Evolutionary conservation across 805 yeast genomes (phyloP).

Genomic region (Candida nanaspora): DNA sequence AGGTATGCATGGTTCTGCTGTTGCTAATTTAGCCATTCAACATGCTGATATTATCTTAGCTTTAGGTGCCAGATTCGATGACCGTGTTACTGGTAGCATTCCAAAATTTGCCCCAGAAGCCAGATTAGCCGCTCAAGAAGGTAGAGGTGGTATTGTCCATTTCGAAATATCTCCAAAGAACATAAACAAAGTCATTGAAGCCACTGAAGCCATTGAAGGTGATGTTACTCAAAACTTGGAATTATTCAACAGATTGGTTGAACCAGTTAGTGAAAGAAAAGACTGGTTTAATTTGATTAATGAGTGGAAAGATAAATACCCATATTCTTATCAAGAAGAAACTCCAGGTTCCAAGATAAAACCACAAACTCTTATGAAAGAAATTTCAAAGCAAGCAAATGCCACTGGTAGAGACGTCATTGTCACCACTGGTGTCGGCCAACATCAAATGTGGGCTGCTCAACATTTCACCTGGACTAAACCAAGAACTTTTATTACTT

Average conservation of each 20-base stretch:
- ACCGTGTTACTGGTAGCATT: conserved; percentile 89
- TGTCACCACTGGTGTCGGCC: conserved; percentile 97
- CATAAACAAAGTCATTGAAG: conserved; percentile 94
- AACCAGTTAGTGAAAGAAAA: conserved; percentile 54
- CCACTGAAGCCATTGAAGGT: conserved; percentile 95
- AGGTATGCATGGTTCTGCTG: conserved; percentile 97
- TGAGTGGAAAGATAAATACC: conserved; percentile 82
- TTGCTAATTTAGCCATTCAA: conserved; percentile 93
- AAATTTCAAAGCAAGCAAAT: conserved; percentile 65
- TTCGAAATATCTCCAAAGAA: conserved; percentile 95
- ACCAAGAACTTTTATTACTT: conserved; percentile 93
- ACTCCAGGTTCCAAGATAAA: conserved; percentile 75
- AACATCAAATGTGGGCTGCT: conserved; percentile 99
- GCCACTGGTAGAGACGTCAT: conserved; percentile 66
- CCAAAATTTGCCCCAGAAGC: conserved; percentile 92
- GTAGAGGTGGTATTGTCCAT: conserved; percentile 93
- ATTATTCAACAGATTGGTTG: conserved; percentile 63
- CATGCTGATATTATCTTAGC: conserved; percentile 90
- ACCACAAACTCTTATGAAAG: conserved; percentile 86
- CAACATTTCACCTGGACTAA: conserved; percentile 92
- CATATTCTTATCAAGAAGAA: conserved; percentile 76
- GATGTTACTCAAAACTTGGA: conserved; percentile 80
- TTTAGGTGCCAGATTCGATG: conserved; percentile 96
- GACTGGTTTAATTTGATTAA: conserved; percentile 74
- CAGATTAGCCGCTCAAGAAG: conserved; percentile 76